Evolutionary conservation across 352 stramenopile species (phyloP), one percentile per base, ranked within the genome.

Genomic region (Pythium sukuiense): DNA sequence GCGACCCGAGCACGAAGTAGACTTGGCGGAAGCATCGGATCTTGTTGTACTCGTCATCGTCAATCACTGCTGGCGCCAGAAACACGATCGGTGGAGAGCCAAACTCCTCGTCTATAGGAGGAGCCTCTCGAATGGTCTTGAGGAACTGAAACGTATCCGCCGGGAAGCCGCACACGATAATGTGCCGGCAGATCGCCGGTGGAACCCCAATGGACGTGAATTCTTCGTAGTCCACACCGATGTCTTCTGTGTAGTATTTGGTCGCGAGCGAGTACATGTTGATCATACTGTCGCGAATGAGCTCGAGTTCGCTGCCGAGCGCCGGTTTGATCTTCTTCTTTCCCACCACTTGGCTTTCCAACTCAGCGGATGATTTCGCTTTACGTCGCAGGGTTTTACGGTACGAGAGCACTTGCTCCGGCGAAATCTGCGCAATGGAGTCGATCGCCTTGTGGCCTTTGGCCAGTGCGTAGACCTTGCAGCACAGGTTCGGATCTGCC

Each of bases 391-490:
- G 69, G 27, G 74, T 89, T 69, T 93, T 91, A 6, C 85, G 83
- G 49, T 90, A 93, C 26, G 80, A 88, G 13, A 91, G 63, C 26
- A 93, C 81, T 54, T 92, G 83, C 27, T 93, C 85, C 0, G 77
- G 80, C 6, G 82, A 80, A 61, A 91, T 90, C 55, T 86, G 72
- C 27, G 78, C 65, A 27, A 91, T 73, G 14, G 71, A 65, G 62
- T 90, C 83, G 16, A 93, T 76, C 0, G 80, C 76, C 6, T 67
- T 76, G 8, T 87, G 60, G 3, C 73, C 72, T 53, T 88, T 88
- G 11, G 83, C 83, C 39, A 93, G 81, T 2, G 79, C 81, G 53
- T 90, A 93, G 20, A 93, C 77, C 41, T 91, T 93, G 69, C 85
- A 92, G 64, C 85, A 93, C 45, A 90, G 32, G 43, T 89, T 92